Evolutionary conservation across 495 filamentous ascomycete species (phyloP).

Genomic region (Usnea hakonensis): DNA sequence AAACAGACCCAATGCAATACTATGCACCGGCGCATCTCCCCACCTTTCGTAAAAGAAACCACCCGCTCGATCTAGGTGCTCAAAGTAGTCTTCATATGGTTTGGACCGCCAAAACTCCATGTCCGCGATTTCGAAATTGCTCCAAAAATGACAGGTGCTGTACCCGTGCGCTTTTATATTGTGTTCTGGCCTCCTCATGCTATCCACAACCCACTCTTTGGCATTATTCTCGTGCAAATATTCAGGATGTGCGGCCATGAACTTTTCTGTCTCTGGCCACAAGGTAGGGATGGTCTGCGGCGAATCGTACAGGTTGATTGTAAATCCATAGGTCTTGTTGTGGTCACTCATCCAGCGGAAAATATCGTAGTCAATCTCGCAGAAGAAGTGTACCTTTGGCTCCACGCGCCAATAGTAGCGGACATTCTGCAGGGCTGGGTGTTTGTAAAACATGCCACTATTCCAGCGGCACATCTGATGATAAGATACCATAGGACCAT

Average conservation of each 20-base stretch:
- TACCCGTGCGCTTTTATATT: conserved; percentile 69
- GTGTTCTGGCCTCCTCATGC: conserved; percentile 66
- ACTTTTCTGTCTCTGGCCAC: conserved; percentile 92
- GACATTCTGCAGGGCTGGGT: conserved; percentile 71
- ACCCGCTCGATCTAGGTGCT: conserved; percentile 86
- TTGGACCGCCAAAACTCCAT: conserved; percentile 91
- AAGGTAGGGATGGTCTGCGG: conserved; percentile 76
- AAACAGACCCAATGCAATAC: conserved; percentile 87
- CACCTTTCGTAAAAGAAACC: conserved; percentile 99
- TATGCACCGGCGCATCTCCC: conserved; percentile 98
- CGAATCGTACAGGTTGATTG: conserved; percentile 92
- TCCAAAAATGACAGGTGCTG: conserved; percentile 99
- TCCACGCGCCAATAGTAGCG: conserved; percentile 99
- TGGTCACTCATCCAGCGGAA: conserved; percentile 97
- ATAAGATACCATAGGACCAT: conserved; percentile 79
- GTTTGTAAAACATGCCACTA: conserved; percentile 94
- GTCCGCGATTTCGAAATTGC: conserved; percentile 96
- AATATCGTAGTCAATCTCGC: conserved; percentile 96
- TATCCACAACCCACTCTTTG: conserved; percentile 78
- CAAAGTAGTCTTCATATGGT: conserved; percentile 90
- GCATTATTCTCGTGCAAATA: conserved; percentile 79
- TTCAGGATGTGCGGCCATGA: conserved; percentile 76
- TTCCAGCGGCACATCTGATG: conserved; percentile 99
- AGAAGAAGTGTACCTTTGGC: conserved; percentile 99
- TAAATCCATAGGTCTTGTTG: conserved; percentile 98